Base-by-base conservation (phyloP, 2,329 filamentous ascomycete species). In the Colletotrichum sp. region DNA sequence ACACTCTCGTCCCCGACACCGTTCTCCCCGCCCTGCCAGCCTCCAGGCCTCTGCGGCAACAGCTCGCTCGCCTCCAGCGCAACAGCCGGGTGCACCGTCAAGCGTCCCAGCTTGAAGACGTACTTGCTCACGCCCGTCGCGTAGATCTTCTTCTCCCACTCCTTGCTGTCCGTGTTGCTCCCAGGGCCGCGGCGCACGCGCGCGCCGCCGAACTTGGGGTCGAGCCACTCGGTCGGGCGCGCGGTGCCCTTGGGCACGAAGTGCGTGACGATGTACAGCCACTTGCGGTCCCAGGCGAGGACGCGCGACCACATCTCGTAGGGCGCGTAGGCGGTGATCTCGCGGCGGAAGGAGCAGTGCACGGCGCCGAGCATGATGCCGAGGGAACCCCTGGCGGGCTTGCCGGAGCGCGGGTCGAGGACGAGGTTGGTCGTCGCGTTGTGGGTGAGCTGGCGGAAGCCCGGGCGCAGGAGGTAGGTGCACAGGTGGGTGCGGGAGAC, bases 51-150 rank as follows among this genome's bases (percentile, higher is more conserved):
- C 73, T 90, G 86, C 0, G 97, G 97, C 66, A 98, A 86, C 82
- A 98, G 87, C 2, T 93, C 92, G 66, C 93, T 93, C 43, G 93
- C 90, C 58, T 91, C 88, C 30, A 98, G 88, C 9, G 96, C 88
- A 62, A 94, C 88, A 79, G 96, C 94, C 0, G 97, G 96, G 78
- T 96, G 92, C 6, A 98, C 91, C 0, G 96, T 98, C 80, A 97
- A 88, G 28, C 96, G 89, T 1, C 94, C 94, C 71, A 95, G 89
- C 87, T 96, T 96, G 83, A 95, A 93, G 55, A 96, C 94, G 83
- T 96, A 96, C 86, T 96, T 96, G 86, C 91, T 93, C 58, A 96
- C 84, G 1, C 92, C 93, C 0, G 93, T 93, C 2, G 94, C 95
- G 79, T 94, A 90, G 52, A 96, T 89, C 76, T 90, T 91, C 83